phyloP scores from a whole-genome alignment of 805 yeast species.

The Kazachstania viticola region DNA sequence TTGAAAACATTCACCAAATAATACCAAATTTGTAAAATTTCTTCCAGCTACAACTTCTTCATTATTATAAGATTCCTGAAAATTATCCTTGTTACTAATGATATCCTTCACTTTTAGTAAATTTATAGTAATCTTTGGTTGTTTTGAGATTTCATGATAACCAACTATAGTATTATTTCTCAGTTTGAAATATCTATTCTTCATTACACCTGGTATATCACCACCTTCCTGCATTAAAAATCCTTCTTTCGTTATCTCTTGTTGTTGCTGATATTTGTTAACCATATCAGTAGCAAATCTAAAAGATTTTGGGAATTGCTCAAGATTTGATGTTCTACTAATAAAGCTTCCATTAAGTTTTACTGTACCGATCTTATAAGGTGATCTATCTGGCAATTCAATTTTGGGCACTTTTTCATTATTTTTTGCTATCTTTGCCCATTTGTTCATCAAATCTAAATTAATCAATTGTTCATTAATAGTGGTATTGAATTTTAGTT shows the following conservation, averaged over 20 bases:
- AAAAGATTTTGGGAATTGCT: slow-evolving; percentile 61
- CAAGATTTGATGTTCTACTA: slow-evolving; percentile 49
- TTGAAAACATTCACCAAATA: slow-evolving; percentile 65
- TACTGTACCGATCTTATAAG: slow-evolving; percentile 55
- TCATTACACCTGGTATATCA: slow-evolving; percentile 56
- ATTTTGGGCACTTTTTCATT: background rate
- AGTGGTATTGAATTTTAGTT: slow-evolving; percentile 6
- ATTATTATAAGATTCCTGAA: no score
- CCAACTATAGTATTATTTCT: slow-evolving; percentile 64
- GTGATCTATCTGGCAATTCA: slow-evolving; percentile 27
- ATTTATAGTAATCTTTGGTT: slow-evolving; percentile 67
- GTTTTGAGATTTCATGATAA: slow-evolving; percentile 55
- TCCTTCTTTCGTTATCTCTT: slow-evolving; percentile 42
- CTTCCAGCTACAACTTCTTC: slow-evolving; percentile 28
- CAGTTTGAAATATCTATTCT: slow-evolving; percentile 65
- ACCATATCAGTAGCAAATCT: slow-evolving; percentile 38
- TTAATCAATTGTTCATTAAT: slow-evolving; percentile 2
- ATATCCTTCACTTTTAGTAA: slow-evolving; percentile 48
- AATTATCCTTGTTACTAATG: slow-evolving; percentile 24
- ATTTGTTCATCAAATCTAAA: slow-evolving; percentile 46
- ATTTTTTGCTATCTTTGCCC: slow-evolving; percentile 36
- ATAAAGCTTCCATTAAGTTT: slow-evolving; percentile 58
- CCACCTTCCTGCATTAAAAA: slow-evolving; percentile 85
- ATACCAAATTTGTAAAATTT: slow-evolving; percentile 60
- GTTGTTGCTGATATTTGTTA: slow-evolving; percentile 26